Conservation (phyloP, 2,329 filamentous ascomycete genomes). For the Colletotrichum magnum region DNA sequence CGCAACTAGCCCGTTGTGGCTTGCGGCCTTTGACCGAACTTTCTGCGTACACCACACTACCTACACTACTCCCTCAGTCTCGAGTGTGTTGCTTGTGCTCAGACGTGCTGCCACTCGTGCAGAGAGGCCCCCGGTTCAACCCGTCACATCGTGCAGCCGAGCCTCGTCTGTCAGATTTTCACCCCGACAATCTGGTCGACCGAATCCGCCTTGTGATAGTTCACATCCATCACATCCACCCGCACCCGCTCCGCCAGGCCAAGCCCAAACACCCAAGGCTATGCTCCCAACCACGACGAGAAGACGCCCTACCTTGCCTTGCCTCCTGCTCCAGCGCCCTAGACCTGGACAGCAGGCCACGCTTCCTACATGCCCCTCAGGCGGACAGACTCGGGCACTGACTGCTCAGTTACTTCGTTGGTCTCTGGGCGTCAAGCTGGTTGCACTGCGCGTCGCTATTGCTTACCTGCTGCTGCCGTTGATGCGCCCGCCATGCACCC, state of each 20-base stretch:
- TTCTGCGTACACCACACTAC: not conserved
- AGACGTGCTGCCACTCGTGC: conserved; percentile 25
- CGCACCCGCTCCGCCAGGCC: conserved; percentile 9
- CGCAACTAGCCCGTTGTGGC: conserved; percentile 19
- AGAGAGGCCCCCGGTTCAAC: conserved; percentile 25
- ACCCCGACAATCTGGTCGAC: conserved; percentile 36
- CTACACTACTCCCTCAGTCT: not conserved
- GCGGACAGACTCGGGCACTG: not conserved
- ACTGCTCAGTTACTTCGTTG: not conserved
- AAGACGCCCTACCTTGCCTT: not conserved
- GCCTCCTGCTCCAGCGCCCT: too few species aligned
- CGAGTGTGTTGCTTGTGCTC: conserved; percentile 7
- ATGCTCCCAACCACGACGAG: not conserved
- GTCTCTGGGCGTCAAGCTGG: conserved; percentile 1
- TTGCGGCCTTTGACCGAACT: conserved; percentile 38
- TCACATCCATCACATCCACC: conserved; percentile 8
- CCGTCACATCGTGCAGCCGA: conserved; percentile 35
- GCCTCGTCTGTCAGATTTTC: conserved; percentile 37
- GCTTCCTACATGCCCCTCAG: not conserved
- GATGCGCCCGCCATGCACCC: conserved; percentile 9
- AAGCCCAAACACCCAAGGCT: not conserved
- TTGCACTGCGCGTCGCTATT: conserved; percentile 33
- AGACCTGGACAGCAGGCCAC: not conserved
- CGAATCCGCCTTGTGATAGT: conserved; percentile 31
- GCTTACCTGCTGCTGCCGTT: conserved; percentile 30